phyloP scores from a whole-genome alignment of 495 filamentous ascomycete species.

The Xylaria flabelliformis region DNA sequence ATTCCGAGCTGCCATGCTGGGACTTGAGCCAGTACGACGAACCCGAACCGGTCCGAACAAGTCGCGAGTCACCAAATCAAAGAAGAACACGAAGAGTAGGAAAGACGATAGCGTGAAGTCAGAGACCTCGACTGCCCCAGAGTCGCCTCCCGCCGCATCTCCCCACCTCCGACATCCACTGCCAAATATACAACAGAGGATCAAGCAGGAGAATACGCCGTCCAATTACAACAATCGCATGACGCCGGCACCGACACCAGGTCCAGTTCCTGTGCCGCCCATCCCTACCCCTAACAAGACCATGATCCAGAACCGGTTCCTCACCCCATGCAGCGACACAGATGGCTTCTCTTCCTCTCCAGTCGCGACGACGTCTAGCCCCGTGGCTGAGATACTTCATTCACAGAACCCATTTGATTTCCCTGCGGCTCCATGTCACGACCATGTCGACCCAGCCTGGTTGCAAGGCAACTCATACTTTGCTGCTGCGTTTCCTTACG shows the following conservation, averaged over 20 bases:
- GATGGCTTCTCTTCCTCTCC: slow-evolving; percentile 42
- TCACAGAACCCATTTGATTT: slow-evolving; percentile 37
- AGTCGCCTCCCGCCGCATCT: slow-evolving; percentile 24
- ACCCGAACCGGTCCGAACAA: slow-evolving; percentile 47
- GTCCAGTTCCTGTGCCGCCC: slow-evolving; percentile 28
- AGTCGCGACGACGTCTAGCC: slow-evolving; percentile 35
- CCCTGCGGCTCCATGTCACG: slow-evolving; percentile 33
- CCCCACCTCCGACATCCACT: slow-evolving; percentile 14
- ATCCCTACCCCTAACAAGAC: slow-evolving; percentile 27
- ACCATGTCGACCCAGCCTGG: slow-evolving; percentile 39
- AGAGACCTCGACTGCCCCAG: slow-evolving; percentile 28
- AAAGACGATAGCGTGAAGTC: slow-evolving; percentile 40
- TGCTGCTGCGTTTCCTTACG: slow-evolving; percentile 31
- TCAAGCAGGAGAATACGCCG: slow-evolving; percentile 45
- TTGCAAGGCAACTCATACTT: slow-evolving; percentile 32
- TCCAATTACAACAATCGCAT: slow-evolving; percentile 33
- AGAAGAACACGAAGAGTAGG: slow-evolving; percentile 45
- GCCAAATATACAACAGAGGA: slow-evolving; percentile 26
- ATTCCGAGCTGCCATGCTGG: slow-evolving; percentile 58
- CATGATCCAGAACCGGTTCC: slow-evolving; percentile 43
- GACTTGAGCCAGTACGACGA: slow-evolving; percentile 48
- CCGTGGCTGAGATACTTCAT: slow-evolving; percentile 38
- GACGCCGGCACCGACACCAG: slow-evolving; percentile 39
- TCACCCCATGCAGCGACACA: slow-evolving; percentile 54
- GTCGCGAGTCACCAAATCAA: slow-evolving; percentile 47